Base-by-base conservation (phyloP, 2,329 filamentous ascomycete genomes). In the Penicillium sclerotigenum region DNA sequence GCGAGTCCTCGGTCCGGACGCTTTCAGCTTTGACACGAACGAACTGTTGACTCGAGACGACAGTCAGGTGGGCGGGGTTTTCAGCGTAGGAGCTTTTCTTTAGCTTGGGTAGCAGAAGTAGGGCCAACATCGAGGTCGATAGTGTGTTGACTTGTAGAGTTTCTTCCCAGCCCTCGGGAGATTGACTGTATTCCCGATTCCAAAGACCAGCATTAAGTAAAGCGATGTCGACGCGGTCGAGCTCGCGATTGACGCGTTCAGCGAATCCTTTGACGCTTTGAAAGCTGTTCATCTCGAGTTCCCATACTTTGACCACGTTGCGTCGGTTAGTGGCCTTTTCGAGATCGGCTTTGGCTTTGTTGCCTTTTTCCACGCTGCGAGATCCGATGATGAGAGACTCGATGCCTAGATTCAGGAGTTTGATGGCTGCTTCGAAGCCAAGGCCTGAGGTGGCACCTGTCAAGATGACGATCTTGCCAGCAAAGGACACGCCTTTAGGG, bases 81-180 rank as follows among this genome's bases (percentile, higher is more conserved):
- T 66, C 59, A 1, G 50, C 47, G 5, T 67, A 64, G 18, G 74
- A 71, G 42, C 72, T 73, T 7, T 62, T 66, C 24, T 69, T 67
- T 13, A 83, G 64, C 50, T 78, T 77, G 0, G 79, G 79, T 1
- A 82, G 68, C 11, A 87, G 72, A 2, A 84, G 66, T 3, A 85
- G 59, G 0, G 75, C 81, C 7, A 87, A 69, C 1, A 85, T 72
- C 7, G 78, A 74, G 1, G 82, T 86, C 2, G 82, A 83, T 2
- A 87, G 69, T 1, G 79, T 75, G 63, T 86, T 86, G 60, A 85
- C 80, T 65, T 86, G 83, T 11, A 87, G 59, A 1, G 76, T 80
- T 51, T 77, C 71, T 56, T 83, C 81, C 72, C 76, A 83, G 6
- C 78, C 80, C 31, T 79, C 77, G 2, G 68, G 47, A 0, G 74